These are phyloP conservation scores for Atalantia buxifolia DNA, from an alignment of 345 rosid species.

Conservation along the genomic window DNA sequence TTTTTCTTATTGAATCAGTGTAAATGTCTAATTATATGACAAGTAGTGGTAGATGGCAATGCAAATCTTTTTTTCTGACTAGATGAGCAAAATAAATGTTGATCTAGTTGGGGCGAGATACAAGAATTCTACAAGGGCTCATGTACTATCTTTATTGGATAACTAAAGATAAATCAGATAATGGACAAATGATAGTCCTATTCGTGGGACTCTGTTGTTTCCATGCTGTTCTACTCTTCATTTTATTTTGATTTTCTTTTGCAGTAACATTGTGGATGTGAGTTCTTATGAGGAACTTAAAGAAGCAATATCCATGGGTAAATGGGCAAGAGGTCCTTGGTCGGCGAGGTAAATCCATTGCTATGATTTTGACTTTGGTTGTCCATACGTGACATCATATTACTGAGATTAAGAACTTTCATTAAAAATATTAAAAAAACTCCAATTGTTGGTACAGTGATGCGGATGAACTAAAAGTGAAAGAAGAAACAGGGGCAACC, in stretches of 20 bases:
- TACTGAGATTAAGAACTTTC: neutral
- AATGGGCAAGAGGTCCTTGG: slow-evolving; percentile 99
- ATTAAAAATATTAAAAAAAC: neutral
- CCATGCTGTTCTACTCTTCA: neutral
- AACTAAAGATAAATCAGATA: neutral
- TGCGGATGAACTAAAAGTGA: slow-evolving; percentile 68
- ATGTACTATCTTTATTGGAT: neutral
- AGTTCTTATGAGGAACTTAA: slow-evolving; percentile 81
- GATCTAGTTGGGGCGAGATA: neutral
- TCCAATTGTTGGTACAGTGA: slow-evolving; percentile 42
- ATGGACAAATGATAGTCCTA: neutral
- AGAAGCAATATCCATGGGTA: slow-evolving; percentile 64
- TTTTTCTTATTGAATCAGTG: neutral
- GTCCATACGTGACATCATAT: neutral
- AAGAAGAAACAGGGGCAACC: slow-evolving; percentile 97
- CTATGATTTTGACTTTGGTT: neutral
- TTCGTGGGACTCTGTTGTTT: neutral
- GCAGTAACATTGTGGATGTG: slow-evolving; percentile 88
- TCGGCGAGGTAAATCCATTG: slow-evolving; percentile 52
- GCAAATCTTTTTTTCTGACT: neutral
- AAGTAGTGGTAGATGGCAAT: neutral
- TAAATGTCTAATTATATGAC: neutral
- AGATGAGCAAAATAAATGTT: neutral
- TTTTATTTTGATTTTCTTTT: slow-evolving; percentile 12
- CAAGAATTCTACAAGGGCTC: neutral